Evolutionary conservation across 495 filamentous ascomycete genomes (phyloP), one percentile per base, ranked within the genome.

Genomic region (Neurospora africana): DNA sequence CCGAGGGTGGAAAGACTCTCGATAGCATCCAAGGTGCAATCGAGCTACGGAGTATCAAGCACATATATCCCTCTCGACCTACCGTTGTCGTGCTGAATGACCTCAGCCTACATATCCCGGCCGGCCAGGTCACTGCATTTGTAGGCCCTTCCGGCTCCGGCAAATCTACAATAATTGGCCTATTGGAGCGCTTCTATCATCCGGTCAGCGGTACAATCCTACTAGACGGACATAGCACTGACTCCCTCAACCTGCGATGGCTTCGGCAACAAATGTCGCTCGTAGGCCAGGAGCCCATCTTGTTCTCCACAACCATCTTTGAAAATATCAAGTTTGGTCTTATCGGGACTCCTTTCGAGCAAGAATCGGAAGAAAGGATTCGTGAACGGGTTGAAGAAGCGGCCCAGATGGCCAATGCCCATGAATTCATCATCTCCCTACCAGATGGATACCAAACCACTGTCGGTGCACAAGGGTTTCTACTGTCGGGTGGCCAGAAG

Each of bases 391-490:
- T 96, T 38, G 84, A 89, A 71, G 87, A 91, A 40, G 93, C 94
- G n/a, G 91, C 93, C 4, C 91, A 89, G 76, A 94, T 91, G 87
- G 89, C 93, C n/a, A 97, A 97, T 78, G 93, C 93, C 17, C 92
- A 96, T 74, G 92, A 94, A 65, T 97, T 97, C 78, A 89, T 97
- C 75, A 87, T 80, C 19, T 82, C 81, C 19, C 82, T 97, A 6
- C 92, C 94, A 0, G 91, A 97, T 78, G 89, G 90, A 7, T 97
- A 96, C 76, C 88, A 97, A 74, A 97, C 93, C 0, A 91, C 93
- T 75, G 93, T 97, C 68, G 94, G 94, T 67, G 93, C 96, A 78
- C 89, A 93, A 39, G 94, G 94, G 11, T 95, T 95, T 78, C 81
- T 95, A 41, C 17, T 41, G 6, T 41, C 40, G 5, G 40, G 40